A percentile compares a stretch with the other conserved stretches of the same genome.
Evolutionary conservation across 768 basidiomycete species (phyloP).

Genomic region (Basidioascus undulatus): DNA sequence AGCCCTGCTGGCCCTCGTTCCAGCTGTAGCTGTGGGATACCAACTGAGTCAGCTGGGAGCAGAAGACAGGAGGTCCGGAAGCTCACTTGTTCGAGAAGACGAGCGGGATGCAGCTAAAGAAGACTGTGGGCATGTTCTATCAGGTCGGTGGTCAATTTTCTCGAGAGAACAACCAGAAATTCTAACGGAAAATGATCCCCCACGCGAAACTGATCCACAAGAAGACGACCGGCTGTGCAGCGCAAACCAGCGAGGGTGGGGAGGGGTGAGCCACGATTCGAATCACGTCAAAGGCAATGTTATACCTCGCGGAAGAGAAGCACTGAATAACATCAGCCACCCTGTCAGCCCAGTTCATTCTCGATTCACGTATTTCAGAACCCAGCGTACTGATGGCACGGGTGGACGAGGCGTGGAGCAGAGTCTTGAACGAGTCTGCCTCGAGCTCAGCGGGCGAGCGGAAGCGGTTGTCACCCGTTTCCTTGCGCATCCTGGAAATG

Average conservation of each 20-base stretch:
- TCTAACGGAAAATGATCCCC: conserved; percentile 7
- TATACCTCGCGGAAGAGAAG: conserved; percentile 10
- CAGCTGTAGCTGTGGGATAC: too few relatives aligned
- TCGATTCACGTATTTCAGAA: too few relatives aligned
- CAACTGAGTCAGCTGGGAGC: too few relatives aligned
- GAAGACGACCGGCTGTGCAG: background rate
- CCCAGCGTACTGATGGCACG: too few relatives aligned
- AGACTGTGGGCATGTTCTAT: too few relatives aligned
- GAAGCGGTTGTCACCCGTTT: conserved; percentile 9
- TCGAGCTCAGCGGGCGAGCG: conserved; percentile 11
- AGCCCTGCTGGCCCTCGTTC: conserved; percentile 8
- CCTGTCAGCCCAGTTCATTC: too few relatives aligned
- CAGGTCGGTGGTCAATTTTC: too few relatives aligned
- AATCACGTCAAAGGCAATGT: too few relatives aligned
- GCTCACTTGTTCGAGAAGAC: conserved; percentile 9
- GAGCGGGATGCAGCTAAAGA: conserved; percentile 11
- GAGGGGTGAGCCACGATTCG: too few relatives aligned
- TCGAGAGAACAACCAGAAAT: too few relatives aligned
- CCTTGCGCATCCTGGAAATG: conserved; percentile 11
- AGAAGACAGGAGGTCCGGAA: too few relatives aligned
- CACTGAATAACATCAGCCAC: too few relatives aligned
- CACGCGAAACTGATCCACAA: conserved; percentile 6
- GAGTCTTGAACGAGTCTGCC: conserved; percentile 8
- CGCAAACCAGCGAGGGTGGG: background rate
- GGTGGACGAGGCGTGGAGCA: conserved; percentile 8